Conservation (phyloP, 2,329 filamentous ascomycete genomes). For the Penicillium janthinellum region DNA sequence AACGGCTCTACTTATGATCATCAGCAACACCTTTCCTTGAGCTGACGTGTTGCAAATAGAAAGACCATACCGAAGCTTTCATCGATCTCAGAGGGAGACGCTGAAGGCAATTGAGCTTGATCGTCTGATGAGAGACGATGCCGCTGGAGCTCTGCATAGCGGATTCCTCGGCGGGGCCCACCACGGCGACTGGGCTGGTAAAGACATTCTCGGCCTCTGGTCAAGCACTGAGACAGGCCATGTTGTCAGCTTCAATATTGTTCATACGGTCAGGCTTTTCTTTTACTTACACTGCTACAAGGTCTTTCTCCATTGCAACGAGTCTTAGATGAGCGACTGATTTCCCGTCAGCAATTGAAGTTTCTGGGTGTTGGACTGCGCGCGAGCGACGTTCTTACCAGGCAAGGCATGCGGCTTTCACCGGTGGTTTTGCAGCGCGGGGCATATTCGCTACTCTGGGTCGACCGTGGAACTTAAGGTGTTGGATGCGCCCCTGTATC, state of each 20-base stretch:
- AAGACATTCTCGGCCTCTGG: slow-evolving; percentile 18
- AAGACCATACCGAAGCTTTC: neutral
- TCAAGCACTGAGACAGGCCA: slow-evolving; percentile 15
- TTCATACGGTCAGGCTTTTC: neutral
- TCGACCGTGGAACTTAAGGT: no score
- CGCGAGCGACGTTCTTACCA: slow-evolving; percentile 10
- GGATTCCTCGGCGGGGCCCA: slow-evolving; percentile 23
- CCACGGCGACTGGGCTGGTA: slow-evolving; percentile 30
- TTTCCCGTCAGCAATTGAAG: neutral
- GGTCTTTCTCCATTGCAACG: slow-evolving; percentile 29
- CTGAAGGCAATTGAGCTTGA: neutral
- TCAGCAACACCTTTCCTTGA: neutral
- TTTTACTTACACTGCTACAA: slow-evolving; percentile 23
- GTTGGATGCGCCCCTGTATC: no score
- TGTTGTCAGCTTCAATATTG: neutral
- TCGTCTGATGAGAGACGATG: neutral
- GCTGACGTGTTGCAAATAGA: no score
- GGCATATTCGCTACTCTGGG: neutral
- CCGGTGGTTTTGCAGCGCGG: slow-evolving; percentile 13
- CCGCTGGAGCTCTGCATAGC: slow-evolving; percentile 16
- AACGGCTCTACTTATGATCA: slow-evolving; percentile 13
- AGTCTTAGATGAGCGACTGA: slow-evolving; percentile 27
- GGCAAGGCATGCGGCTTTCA: slow-evolving; percentile 23
- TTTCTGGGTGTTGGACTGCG: neutral
- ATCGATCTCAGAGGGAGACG: slow-evolving; percentile 7